A percentile compares a stretch with the other conserved stretches of the same genome.
phyloP scores from a whole-genome alignment of 164 flowering plant genomes.

The Chloranthus sessilifolius region DNA sequence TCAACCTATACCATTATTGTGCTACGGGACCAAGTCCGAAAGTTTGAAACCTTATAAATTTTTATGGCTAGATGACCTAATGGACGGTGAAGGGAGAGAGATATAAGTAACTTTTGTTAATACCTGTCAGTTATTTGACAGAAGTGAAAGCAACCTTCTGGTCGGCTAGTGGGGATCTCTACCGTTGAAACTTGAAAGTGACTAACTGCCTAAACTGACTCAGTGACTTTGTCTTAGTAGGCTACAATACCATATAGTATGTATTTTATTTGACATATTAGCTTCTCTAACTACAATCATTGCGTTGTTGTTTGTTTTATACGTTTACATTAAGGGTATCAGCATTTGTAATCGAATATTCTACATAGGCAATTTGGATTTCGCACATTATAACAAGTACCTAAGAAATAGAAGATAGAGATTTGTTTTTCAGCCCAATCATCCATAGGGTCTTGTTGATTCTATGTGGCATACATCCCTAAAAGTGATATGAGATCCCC shows the following conservation, averaged over 20 bases:
- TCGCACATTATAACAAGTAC: background rate
- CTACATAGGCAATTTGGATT: background rate
- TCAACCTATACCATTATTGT: too few species aligned
- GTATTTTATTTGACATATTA: constrained; percentile 3
- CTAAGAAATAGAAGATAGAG: too few species aligned
- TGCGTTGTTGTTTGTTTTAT: background rate
- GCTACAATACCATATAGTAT: background rate
- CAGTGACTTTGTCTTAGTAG: constrained; percentile 1
- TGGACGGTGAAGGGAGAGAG: too few species aligned
- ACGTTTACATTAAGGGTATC: background rate
- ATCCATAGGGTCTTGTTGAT: too few species aligned
- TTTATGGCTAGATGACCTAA: too few species aligned
- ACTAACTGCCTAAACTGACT: constrained; percentile 5
- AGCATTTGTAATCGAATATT: background rate
- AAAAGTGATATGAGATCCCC: too few species aligned
- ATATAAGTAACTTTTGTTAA: too few species aligned
- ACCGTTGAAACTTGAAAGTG: constrained; percentile 6
- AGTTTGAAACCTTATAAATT: too few species aligned
- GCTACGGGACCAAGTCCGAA: too few species aligned
- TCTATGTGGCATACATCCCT: too few species aligned
- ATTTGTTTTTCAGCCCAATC: too few species aligned
- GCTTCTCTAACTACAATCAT: constrained; percentile 1
- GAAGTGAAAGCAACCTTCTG: background rate
- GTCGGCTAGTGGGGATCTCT: background rate
- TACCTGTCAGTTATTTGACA: too few species aligned